Base-by-base conservation (phyloP, 352 stramenopile species). In the Phytophthora uliginosa region DNA sequence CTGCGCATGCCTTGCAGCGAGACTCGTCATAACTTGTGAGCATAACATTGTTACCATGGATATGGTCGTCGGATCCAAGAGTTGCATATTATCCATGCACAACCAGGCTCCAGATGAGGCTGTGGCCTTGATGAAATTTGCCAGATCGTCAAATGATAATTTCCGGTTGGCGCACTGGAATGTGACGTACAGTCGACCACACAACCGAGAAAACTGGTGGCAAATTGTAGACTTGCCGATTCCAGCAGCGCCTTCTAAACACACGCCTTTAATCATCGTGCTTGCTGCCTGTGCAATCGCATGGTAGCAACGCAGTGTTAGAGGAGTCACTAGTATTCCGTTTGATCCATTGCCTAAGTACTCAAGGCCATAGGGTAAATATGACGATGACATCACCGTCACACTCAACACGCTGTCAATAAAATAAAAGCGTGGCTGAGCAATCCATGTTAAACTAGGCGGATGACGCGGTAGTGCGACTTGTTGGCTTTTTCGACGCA, bases 361-460 rank as follows among this genome's bases (percentile, higher is more conserved):
- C 62, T 95, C 89, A 36, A 92, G 88, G 0, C 89, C 89, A 33
- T 94, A 94, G 10, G 73, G 59, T 24, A 95, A 61, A 28, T 72
- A 65, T 0, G 81, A 59, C 4, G 82, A 83, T 7, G 81, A 83
- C 59, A 92, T 54, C 34, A 96, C 17, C 20, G 81, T 82, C 10
- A 95, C 55, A 31, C 70, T 78, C 10, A 95, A 40, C 10, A 82
- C 66, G 10, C 66, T 89, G 8, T 88, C 77, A 22, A 93, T 76
- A 45, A 90, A 94, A 62, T 91, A 91, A 31, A 85, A 79, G 0
- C 87, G 86, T n/a, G 88, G 85, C 63, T 94, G 83, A 1, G 81
- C 48, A 7, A 91, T 70, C 89, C 89, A 95, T 4, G 67, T 34
- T 13, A 90, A 73, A 1, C 65, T 79, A 28, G 81, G 71, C 63